phyloP scores from a whole-genome alignment of 1,284 basidiomycete species.

The Leccinum pallidistipes region DNA sequence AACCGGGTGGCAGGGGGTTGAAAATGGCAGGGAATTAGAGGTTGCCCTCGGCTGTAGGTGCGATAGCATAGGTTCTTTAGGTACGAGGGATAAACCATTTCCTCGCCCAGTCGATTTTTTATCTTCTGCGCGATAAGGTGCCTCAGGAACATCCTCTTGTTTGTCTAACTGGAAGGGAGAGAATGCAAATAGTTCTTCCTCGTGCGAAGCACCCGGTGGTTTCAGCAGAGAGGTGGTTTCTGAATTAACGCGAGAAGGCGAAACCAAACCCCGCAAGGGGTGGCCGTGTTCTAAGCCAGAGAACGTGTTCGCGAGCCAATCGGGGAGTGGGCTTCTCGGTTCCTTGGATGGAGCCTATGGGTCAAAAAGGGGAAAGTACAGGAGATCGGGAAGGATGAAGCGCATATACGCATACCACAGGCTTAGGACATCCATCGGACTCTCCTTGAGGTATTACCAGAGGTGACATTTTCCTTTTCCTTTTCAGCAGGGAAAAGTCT shows the following conservation, averaged over 20 bases:
- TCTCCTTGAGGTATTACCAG: slow-evolving; percentile 7
- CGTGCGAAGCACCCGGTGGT: slow-evolving; percentile 7
- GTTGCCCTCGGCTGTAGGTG: neutral
- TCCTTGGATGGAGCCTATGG: slow-evolving; percentile 18
- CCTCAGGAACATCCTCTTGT: slow-evolving; percentile 5
- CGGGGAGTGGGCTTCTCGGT: slow-evolving; percentile 36
- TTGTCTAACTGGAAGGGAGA: slow-evolving; percentile 27
- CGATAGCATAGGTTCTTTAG: neutral
- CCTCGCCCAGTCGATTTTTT: neutral
- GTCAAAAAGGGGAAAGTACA: slow-evolving; percentile 17
- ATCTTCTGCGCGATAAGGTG: slow-evolving; percentile 4
- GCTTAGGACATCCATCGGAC: slow-evolving; percentile 9
- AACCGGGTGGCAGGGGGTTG: slow-evolving; percentile 26
- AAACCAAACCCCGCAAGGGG: slow-evolving; percentile 46
- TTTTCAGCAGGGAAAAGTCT: slow-evolving; percentile 47
- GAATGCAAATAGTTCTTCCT: slow-evolving; percentile 32
- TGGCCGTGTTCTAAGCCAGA: slow-evolving; percentile 41
- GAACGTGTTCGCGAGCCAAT: slow-evolving; percentile 49
- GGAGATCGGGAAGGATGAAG: slow-evolving; percentile 11
- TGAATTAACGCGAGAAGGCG: slow-evolving; percentile 15
- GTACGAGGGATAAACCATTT: neutral
- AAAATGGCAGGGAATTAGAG: slow-evolving; percentile 23
- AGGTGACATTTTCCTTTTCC: slow-evolving; percentile 38
- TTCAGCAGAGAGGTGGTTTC: slow-evolving; percentile 5
- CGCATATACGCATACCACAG: slow-evolving; percentile 38